Evolutionary conservation across 2,329 filamentous ascomycete species (phyloP).

Genomic region (Shiraia sp.): DNA sequence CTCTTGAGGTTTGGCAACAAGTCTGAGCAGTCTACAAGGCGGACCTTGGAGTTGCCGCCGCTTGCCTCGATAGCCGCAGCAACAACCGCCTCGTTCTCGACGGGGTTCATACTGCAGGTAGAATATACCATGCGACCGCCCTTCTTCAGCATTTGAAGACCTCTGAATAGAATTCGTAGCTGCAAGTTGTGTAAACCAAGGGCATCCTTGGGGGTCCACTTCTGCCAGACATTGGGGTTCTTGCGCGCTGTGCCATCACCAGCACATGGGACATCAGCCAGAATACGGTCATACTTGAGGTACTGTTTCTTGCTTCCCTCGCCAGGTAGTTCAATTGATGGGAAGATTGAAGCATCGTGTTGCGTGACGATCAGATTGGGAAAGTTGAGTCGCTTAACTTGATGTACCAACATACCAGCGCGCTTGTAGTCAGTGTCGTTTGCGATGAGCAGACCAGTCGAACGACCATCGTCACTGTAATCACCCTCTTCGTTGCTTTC

Average conservation of each 20-base stretch:
- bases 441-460: slow-evolving; percentile 88
- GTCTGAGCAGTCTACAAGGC: slow-evolving; percentile 81
- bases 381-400: slow-evolving; percentile 94
- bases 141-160: slow-evolving; percentile 93
- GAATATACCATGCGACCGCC: slow-evolving; percentile 96
- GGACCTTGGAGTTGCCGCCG: slow-evolving; percentile 78
- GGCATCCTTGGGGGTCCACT: slow-evolving; percentile 87
- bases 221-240: slow-evolving; percentile 91
- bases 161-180: slow-evolving; percentile 84
- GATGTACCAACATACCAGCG: slow-evolving; percentile 95
- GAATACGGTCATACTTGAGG: slow-evolving; percentile 93
- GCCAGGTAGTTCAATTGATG: slow-evolving; percentile 81
- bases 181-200: slow-evolving; percentile 87
- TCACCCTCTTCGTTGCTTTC: slow-evolving; percentile 58
- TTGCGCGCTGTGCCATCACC: slow-evolving; percentile 94
- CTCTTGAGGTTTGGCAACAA: slow-evolving; percentile 77
- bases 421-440: slow-evolving; percentile 98
- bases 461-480: slow-evolving; percentile 77
- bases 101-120: slow-evolving; percentile 97
- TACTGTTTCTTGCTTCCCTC: slow-evolving; percentile 66
- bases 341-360: slow-evolving; percentile 95
- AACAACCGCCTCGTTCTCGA: slow-evolving; percentile 94
- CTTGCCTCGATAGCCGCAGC: slow-evolving; percentile 87
- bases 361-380: slow-evolving; percentile 97
- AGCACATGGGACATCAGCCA: slow-evolving; percentile 95